These are phyloP conservation scores for Aspergillus tamarii DNA, from an alignment of 2,329 filamentous ascomycete genomes.

Conservation along the genomic window DNA sequence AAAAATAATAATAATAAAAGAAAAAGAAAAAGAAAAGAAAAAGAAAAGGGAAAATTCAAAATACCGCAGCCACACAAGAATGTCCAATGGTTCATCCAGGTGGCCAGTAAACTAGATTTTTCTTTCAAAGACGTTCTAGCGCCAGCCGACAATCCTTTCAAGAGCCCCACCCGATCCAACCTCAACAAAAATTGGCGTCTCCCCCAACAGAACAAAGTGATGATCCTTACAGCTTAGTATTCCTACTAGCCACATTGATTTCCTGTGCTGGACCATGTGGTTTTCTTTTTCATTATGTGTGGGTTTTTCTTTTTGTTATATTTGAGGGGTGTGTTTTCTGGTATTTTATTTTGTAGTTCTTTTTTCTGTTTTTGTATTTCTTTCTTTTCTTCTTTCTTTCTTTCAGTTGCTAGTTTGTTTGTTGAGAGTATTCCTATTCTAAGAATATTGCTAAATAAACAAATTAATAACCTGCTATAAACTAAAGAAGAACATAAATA, in stretches of 20 bases:
- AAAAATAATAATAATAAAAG: neutral
- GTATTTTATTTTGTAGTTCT: neutral
- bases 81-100: neutral
- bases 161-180: slow-evolving; percentile 13
- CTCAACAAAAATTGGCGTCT: slow-evolving; percentile 20
- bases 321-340: neutral
- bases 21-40: no score
- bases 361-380: neutral
- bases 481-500: neutral
- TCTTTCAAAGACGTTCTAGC: neutral
- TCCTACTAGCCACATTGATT: neutral
- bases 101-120: neutral
- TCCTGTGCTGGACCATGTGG: no score
- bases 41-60: no score
- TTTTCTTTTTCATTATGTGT: neutral
- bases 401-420: neutral
- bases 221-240: neutral
- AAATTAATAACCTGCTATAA: neutral
- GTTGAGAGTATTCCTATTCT: no score
- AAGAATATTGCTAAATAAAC: neutral
- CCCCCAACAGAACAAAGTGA: slow-evolving; percentile 20
- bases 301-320: neutral
- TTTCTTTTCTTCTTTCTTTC: neutral
- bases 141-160: neutral
- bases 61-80: no score